Evolutionary conservation across 2,329 filamentous ascomycete species (phyloP), one percentile per base, ranked within the genome.

Genomic region (Sclerotinia nivalis): DNA sequence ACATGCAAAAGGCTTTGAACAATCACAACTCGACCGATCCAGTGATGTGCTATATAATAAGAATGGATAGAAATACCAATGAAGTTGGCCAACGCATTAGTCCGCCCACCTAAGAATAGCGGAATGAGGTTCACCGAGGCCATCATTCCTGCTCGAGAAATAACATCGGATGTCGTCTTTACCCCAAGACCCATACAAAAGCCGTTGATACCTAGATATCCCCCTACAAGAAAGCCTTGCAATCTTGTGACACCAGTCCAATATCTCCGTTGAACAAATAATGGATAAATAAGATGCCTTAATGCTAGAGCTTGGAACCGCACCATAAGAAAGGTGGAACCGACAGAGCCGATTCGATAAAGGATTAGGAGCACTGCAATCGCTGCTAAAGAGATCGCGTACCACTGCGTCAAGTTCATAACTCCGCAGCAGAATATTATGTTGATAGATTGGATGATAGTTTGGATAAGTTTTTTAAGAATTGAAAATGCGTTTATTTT

Each of bases 61-160:
- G 56, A 64, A 49, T 73, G 59, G 8, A 73, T 64, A 31, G 71
- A 69, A 5, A 75, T 50, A 4, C 73, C 70, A 9, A 74, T 49
- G 13, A 64, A 55, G 58, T 74, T 50, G 2, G 66, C 59, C 0
- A 73, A 20, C 10, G 71, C 20, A 40, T 62, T 76, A 2, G 69
- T 73, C 3, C 69, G 52, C 7, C 71, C 72, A 47, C 71, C 72
- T 2, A 72, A 67, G 50, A 74, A 76, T 1, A 76, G 68, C 8
- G 71, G 73, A 31, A 74, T 61, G 22, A 74, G 25, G 43, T 76
- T 76, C 15, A 74, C 49, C 7, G 67, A 60, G 20, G 73, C 69
- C 64, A 75, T 66, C 10, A 70, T 55, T 7, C 72, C 70, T 20
- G 66, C 62, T 15, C 74, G 56, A 37, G 25, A 54, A 18, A 71